Conservation (phyloP, 192 early-diverging fungal genomes). For the Rhizophagus sp. region DNA sequence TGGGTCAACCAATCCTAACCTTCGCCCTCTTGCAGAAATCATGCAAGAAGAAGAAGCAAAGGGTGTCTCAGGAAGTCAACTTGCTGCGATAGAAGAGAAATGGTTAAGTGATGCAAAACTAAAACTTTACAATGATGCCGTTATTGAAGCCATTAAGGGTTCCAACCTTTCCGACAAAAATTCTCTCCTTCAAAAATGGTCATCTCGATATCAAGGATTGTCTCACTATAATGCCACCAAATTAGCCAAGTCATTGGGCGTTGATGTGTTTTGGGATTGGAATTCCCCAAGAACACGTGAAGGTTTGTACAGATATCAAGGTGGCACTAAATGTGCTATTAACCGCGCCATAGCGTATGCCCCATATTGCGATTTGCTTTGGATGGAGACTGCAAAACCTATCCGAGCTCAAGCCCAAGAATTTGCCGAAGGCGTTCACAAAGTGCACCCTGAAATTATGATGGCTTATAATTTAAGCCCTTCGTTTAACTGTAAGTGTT, state of each 20-base stretch:
- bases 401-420: slow-evolving; percentile 89
- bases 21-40: slow-evolving; percentile 68
- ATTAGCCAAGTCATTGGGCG: slow-evolving; percentile 72
- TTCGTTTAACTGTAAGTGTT: slow-evolving; percentile 84
- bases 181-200: slow-evolving; percentile 40
- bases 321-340: slow-evolving; percentile 88
- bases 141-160: slow-evolving; percentile 71
- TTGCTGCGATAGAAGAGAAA: slow-evolving; percentile 15
- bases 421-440: slow-evolving; percentile 80
- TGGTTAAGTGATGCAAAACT: slow-evolving; percentile 16
- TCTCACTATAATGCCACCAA: slow-evolving; percentile 85
- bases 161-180: slow-evolving; percentile 60
- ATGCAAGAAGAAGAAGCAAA: slow-evolving; percentile 6
- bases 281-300: slow-evolving; percentile 87
- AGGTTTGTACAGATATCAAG: slow-evolving; percentile 97
- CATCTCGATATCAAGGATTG: slow-evolving; percentile 50
- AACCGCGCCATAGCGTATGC: slow-evolving; percentile 79
- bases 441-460: slow-evolving; percentile 78
- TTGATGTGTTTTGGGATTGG: slow-evolving; percentile 86
- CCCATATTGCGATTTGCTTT: slow-evolving; percentile 81
- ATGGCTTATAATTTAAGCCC: slow-evolving; percentile 97
- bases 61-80: background rate
- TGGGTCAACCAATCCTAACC: slow-evolving; percentile 83
- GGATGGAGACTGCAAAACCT: slow-evolving; percentile 98
- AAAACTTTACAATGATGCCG: slow-evolving; percentile 49